phyloP scores from a whole-genome alignment of 164 flowering plant genomes.

The Berberis thunbergii region DNA sequence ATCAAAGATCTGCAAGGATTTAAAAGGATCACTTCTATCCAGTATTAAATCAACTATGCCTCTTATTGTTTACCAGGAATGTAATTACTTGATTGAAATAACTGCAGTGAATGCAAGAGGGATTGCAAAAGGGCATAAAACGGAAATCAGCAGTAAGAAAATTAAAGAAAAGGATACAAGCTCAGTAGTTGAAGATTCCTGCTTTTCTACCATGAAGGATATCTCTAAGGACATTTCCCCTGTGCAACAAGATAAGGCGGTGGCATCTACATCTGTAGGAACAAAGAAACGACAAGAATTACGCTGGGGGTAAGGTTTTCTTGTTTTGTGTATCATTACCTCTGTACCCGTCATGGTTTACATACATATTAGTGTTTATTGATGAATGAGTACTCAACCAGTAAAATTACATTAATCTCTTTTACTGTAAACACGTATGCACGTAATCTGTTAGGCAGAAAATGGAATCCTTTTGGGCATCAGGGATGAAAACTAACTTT shows the following conservation, averaged over 20 bases:
- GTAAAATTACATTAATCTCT: too few species aligned
- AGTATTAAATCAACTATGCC: neutral
- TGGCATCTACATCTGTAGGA: too few species aligned
- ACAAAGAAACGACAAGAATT: constrained; percentile 44
- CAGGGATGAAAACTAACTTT: neutral
- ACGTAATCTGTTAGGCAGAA: neutral
- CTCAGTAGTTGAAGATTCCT: constrained; percentile 10
- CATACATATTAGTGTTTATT: neutral
- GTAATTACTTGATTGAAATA: constrained; percentile 1
- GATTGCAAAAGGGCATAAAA: constrained; percentile 10
- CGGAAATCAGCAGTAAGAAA: constrained; percentile 8
- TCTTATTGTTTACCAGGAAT: neutral
- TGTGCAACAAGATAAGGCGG: constrained; percentile 17
- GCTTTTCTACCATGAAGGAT: constrained; percentile 10
- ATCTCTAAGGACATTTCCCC: neutral
- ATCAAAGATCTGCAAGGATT: constrained; percentile 22
- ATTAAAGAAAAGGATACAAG: constrained; percentile 11
- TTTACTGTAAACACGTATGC: neutral
- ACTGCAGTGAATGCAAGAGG: constrained; percentile 13
- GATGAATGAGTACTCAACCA: neutral
- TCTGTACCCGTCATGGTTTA: neutral
- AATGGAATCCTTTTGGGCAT: neutral
- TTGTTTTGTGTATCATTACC: neutral
- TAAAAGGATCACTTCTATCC: constrained; percentile 22
- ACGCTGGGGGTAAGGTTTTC: constrained; percentile 45